These are phyloP conservation scores for Aureobasidium sp. DNA, from an alignment of 2,329 filamentous ascomycete genomes.

Conservation along the genomic window DNA sequence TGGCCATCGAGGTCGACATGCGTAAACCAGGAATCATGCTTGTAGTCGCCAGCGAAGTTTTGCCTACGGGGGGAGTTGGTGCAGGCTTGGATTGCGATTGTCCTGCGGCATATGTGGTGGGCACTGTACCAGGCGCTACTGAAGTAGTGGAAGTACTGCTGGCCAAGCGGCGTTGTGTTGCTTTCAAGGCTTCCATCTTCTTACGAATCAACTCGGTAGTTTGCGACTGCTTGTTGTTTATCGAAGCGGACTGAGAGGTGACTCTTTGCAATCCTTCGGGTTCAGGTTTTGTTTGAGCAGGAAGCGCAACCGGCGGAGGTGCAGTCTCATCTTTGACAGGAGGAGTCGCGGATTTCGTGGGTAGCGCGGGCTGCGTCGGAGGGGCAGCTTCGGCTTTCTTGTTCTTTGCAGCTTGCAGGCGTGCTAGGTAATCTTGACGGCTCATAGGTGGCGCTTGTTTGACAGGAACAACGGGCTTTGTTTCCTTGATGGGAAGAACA, in stretches of 20 bases:
- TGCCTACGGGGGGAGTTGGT: neutral
- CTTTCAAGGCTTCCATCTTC: conserved; percentile 67
- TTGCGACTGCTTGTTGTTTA: conserved; percentile 54
- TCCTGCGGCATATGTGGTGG: neutral
- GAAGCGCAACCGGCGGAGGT: neutral
- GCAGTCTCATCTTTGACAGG: neutral
- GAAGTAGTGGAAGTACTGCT: neutral
- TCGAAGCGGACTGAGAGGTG: neutral
- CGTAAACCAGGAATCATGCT: conserved; percentile 5
- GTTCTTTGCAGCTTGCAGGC: conserved; percentile 65
- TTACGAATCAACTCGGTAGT: conserved; percentile 70
- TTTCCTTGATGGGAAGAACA: neutral
- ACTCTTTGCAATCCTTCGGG: neutral
- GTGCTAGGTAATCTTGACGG: conserved; percentile 69
- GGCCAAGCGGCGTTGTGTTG: conserved; percentile 18
- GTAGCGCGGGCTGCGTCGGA: neutral
- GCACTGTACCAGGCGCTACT: neutral
- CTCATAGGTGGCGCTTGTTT: conserved; percentile 38
- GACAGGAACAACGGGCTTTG: conserved; percentile 13
- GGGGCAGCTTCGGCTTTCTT: conserved; percentile 40
- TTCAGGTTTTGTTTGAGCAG: neutral
- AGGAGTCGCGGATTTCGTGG: neutral
- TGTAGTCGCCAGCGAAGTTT: neutral
- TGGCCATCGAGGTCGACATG: neutral
- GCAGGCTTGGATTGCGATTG: neutral